A percentile compares a stretch with the other conserved stretches of the same genome.
Conservation (phyloP, 495 filamentous ascomycete genomes). For the Clohesyomyces aquaticus region DNA sequence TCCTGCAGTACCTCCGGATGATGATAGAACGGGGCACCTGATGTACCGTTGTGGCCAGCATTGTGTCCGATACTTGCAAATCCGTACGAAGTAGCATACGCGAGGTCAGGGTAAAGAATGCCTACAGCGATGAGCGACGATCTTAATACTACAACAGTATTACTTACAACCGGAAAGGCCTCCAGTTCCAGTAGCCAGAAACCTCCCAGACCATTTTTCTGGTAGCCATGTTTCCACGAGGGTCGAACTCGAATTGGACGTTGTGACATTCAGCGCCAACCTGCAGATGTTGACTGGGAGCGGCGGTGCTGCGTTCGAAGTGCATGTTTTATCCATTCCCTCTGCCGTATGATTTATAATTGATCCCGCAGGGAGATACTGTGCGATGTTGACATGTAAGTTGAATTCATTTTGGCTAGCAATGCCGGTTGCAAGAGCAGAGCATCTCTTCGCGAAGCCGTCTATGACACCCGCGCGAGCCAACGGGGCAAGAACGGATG, state of each 20-base stretch:
- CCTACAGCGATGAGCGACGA: slow-evolving; percentile 2
- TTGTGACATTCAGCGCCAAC: slow-evolving; percentile 1
- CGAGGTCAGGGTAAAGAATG: slow-evolving; percentile 20
- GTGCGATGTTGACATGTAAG: slow-evolving; percentile 7
- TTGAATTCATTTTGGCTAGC: too few species aligned
- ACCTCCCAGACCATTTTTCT: slow-evolving; percentile 18
- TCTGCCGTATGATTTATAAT: slow-evolving; percentile 12
- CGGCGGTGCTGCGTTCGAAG: background rate
- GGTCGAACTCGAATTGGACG: background rate
- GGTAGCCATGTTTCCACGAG: slow-evolving; percentile 21
- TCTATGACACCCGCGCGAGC: too few species aligned
- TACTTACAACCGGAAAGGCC: slow-evolving; percentile 15
- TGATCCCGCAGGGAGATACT: slow-evolving; percentile 11
- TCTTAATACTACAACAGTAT: background rate
- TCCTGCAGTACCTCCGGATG: slow-evolving; percentile 16
- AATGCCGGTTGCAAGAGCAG: too few species aligned
- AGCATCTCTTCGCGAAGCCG: too few species aligned
- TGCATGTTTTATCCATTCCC: slow-evolving; percentile 14
- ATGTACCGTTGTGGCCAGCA: slow-evolving; percentile 19
- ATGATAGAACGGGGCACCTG: slow-evolving; percentile 5
- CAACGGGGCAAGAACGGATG: too few species aligned
- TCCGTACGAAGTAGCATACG: background rate
- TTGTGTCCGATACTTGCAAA: slow-evolving; percentile 14
- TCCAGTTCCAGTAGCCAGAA: slow-evolving; percentile 14
- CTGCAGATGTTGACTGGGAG: slow-evolving; percentile 8